phyloP scores from a whole-genome alignment of 192 early-diverging fungal species.

The Linnemannia exigua region DNA sequence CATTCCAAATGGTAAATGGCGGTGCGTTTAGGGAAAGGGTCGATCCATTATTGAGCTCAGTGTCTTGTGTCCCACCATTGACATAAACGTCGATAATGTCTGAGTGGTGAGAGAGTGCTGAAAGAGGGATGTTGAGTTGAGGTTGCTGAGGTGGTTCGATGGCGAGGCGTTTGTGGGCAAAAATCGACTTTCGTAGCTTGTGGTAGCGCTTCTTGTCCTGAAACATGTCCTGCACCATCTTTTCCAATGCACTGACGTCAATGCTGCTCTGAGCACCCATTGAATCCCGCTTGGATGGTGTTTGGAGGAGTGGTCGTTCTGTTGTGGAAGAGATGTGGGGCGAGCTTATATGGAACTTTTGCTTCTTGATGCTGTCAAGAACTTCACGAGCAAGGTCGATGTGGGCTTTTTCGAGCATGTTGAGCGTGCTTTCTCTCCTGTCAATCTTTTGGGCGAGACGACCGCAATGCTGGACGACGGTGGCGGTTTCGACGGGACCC shows the following conservation, averaged over 20 bases:
- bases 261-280: slow-evolving; percentile 6
- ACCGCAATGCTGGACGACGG: slow-evolving; percentile 66
- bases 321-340: slow-evolving; percentile 1
- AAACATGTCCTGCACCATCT: slow-evolving; percentile 25
- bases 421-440: slow-evolving; percentile 57
- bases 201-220: slow-evolving; percentile 36
- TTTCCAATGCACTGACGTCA: slow-evolving; percentile 6
- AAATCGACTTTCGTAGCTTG: slow-evolving; percentile 47
- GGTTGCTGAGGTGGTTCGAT: background rate
- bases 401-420: slow-evolving; percentile 64
- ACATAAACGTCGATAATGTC: slow-evolving; percentile 54
- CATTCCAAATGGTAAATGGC: slow-evolving; percentile 54
- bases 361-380: slow-evolving; percentile 36
- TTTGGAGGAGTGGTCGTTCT: slow-evolving; percentile 18
- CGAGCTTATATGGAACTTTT: slow-evolving; percentile 16
- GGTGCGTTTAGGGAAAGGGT: slow-evolving; percentile 18
- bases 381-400: slow-evolving; percentile 59
- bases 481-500: slow-evolving; percentile 65
- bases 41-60: slow-evolving; percentile 8
- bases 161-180: slow-evolving; percentile 44
- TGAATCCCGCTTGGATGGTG: background rate
- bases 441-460: slow-evolving; percentile 61
- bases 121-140: slow-evolving; percentile 46
- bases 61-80: background rate
- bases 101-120: slow-evolving; percentile 46